phyloP scores from a whole-genome alignment of 1,284 basidiomycete genomes.

The Meira nashicola region DNA sequence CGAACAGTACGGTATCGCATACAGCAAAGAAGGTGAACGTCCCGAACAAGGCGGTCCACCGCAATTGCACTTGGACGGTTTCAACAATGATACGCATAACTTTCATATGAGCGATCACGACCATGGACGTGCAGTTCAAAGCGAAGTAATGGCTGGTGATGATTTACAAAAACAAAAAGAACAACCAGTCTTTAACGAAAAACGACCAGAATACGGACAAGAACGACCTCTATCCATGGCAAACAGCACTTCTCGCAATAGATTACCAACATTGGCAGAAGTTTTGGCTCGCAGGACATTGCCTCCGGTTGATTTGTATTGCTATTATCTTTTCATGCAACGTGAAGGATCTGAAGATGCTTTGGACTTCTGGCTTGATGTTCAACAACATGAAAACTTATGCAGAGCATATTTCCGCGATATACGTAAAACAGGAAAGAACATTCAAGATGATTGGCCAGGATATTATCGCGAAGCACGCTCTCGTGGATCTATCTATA shows the following conservation, averaged over 20 bases:
- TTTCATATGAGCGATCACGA: background rate
- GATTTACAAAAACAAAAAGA: background rate
- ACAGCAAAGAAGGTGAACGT: background rate
- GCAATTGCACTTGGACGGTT: background rate
- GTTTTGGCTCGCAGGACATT: constrained; percentile 60
- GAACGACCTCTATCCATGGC: constrained; percentile 1
- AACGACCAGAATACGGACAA: background rate
- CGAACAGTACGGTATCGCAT: too few species aligned
- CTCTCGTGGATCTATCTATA: constrained; percentile 79
- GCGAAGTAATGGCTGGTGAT: background rate
- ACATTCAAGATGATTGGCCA: constrained; percentile 92
- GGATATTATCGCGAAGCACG: constrained; percentile 71
- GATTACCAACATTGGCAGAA: constrained; percentile 53
- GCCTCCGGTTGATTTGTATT: constrained; percentile 93
- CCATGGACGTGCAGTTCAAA: constrained; percentile 2
- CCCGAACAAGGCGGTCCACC: background rate
- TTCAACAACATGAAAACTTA: constrained; percentile 96
- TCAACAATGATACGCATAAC: background rate
- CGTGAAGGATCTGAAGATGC: constrained; percentile 90
- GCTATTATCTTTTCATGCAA: constrained; percentile 71
- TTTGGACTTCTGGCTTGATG: constrained; percentile 97
- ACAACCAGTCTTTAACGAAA: background rate
- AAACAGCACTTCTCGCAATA: constrained; percentile 26
- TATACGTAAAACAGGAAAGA: constrained; percentile 82
- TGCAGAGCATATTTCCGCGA: constrained; percentile 99